A percentile compares a stretch with the other conserved stretches of the same genome.
These are phyloP conservation scores for Cystobasidiopsis lactophilus DNA, from an alignment of 768 basidiomycete species.

Conservation along the genomic window DNA sequence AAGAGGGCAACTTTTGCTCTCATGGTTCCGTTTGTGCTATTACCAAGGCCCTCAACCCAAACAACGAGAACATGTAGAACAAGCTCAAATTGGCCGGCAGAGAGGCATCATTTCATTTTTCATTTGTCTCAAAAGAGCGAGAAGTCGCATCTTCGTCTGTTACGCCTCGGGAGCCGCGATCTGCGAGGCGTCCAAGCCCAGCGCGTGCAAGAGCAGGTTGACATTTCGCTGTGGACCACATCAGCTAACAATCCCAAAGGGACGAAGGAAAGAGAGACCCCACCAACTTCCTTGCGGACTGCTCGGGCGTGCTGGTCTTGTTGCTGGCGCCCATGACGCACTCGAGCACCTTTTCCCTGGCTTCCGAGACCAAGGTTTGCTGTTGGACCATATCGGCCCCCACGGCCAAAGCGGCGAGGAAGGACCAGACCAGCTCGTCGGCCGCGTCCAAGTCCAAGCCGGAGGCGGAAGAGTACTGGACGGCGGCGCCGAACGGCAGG, in stretches of 20 bases:
- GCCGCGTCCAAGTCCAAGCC: slow-evolving; percentile 38
- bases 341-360: slow-evolving; percentile 84
- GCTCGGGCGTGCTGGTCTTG: slow-evolving; percentile 47
- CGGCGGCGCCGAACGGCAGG: slow-evolving; percentile 26
- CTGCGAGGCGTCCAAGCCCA: slow-evolving; percentile 20
- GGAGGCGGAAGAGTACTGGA: slow-evolving; percentile 20
- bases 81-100: too few species aligned
- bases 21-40: too few species aligned
- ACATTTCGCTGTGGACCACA: slow-evolving; percentile 51
- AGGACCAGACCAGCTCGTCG: slow-evolving; percentile 82
- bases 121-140: too few species aligned
- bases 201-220: slow-evolving; percentile 39
- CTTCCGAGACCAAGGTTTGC: slow-evolving; percentile 54
- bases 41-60: too few species aligned
- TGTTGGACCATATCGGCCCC: slow-evolving; percentile 64
- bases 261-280: not conserved
- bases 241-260: not conserved
- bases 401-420: slow-evolving; percentile 69
- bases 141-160: too few species aligned
- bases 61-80: too few species aligned
- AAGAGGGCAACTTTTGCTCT: too few species aligned
- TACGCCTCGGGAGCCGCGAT: slow-evolving; percentile 8
- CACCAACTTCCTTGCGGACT: slow-evolving; percentile 41
- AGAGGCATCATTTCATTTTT: too few species aligned
- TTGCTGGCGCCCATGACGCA: slow-evolving; percentile 34